Conservation (phyloP, 208 protist species). For the Leishmania amazonensis region DNA sequence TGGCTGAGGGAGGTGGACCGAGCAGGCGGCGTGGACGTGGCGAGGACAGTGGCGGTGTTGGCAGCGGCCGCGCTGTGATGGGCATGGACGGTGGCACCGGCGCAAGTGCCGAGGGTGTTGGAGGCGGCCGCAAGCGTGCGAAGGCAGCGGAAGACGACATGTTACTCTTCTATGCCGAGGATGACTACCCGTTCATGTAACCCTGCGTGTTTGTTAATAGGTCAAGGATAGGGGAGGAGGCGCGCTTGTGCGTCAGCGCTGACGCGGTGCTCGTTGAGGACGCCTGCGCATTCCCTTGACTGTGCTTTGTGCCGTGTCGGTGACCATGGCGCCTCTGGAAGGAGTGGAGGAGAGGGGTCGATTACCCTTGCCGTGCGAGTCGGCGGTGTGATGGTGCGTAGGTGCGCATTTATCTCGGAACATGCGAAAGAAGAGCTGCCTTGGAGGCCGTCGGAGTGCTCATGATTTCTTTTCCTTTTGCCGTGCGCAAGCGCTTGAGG, state of each 20-base stretch:
- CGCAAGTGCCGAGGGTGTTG: constrained; percentile 6
- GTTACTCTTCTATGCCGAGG: constrained; percentile 58
- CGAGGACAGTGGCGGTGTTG: constrained; percentile 16
- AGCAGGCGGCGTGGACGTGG: constrained; percentile 27
- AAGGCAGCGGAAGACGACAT: constrained; percentile 57
- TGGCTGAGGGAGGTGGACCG: constrained; percentile 1
- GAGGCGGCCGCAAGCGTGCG: constrained; percentile 32
- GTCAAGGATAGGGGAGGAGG: background rate
- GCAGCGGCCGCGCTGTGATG: constrained; percentile 11
- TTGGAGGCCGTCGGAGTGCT: background rate
- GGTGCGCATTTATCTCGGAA: background rate
- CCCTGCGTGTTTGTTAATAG: background rate
- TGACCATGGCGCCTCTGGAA: background rate
- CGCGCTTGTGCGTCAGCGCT: background rate
- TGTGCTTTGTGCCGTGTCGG: background rate
- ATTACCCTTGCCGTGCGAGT: too few relatives aligned
- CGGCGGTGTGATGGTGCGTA: too few relatives aligned
- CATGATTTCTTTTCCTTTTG: constrained; percentile 2
- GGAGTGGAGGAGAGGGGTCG: background rate
- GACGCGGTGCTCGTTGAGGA: background rate
- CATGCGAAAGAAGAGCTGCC: background rate
- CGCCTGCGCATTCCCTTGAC: background rate
- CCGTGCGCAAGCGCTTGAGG: background rate
- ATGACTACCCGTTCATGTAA: constrained; percentile 59
- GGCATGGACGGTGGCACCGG: constrained; percentile 21